A percentile compares a stretch with the other conserved stretches of the same genome.
Conservation (phyloP, 1,284 basidiomycete species). For the Boletus albobrunnescens region DNA sequence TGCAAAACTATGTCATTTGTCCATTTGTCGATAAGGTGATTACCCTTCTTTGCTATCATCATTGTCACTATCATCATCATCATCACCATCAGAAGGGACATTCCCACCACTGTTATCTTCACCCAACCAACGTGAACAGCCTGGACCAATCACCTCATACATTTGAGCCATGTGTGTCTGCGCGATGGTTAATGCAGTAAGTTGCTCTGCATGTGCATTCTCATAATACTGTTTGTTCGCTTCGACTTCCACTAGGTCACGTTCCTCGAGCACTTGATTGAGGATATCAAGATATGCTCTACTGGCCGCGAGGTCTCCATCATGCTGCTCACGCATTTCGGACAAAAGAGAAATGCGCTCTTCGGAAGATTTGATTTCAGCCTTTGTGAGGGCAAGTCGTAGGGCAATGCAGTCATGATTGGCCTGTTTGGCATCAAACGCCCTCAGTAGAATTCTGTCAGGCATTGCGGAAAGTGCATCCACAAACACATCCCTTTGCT, state of each 20-base stretch:
- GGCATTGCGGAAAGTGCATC: background rate
- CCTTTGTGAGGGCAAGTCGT: background rate
- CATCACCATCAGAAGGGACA: no score
- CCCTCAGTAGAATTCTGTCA: background rate
- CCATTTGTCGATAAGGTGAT: no score
- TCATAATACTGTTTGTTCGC: background rate
- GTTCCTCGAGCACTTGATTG: background rate
- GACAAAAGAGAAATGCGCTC: background rate
- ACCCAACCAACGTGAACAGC: background rate
- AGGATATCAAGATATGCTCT: background rate
- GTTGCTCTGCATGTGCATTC: background rate
- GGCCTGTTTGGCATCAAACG: background rate
- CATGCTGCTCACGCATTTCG: background rate
- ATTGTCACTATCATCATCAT: no score
- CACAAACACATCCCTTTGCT: background rate
- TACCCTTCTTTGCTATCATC: no score
- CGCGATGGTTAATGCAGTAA: background rate
- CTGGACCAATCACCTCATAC: background rate
- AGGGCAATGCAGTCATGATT: background rate
- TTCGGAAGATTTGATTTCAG: background rate
- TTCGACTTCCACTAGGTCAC: background rate
- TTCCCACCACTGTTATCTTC: no score
- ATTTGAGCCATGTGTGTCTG: background rate
- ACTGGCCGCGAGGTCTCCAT: background rate
- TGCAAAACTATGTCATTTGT: no score